Evolutionary conservation across 805 yeast genomes (phyloP).

Genomic region (Yamadazyma ubonensis): DNA sequence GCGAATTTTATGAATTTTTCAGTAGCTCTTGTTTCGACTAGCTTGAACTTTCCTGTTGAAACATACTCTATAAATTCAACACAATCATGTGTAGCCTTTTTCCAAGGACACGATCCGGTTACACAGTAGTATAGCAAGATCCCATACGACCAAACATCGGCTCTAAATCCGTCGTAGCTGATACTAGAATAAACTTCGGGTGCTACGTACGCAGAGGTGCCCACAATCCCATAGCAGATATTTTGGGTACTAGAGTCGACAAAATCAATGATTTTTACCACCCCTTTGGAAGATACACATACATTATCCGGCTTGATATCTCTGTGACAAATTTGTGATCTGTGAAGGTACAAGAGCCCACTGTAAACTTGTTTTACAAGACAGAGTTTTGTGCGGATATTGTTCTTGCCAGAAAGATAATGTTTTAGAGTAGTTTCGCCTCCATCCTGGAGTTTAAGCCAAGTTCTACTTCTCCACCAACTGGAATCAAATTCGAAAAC

Average conservation of each 20-base stretch:
- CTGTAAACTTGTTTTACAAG: slow-evolving; percentile 42
- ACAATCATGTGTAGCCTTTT: slow-evolving; percentile 27
- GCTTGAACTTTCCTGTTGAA: neutral
- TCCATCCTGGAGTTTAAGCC: slow-evolving; percentile 31
- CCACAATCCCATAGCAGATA: slow-evolving; percentile 44
- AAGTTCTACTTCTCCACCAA: slow-evolving; percentile 17
- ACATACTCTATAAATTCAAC: neutral
- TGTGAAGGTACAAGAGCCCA: slow-evolving; percentile 42
- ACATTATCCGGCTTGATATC: slow-evolving; percentile 52
- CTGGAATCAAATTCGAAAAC: slow-evolving; percentile 28
- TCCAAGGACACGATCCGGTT: slow-evolving; percentile 47
- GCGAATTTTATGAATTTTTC: neutral
- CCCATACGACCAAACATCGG: slow-evolving; percentile 54
- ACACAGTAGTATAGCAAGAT: slow-evolving; percentile 37
- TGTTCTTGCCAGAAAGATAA: slow-evolving; percentile 9
- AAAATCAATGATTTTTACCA: slow-evolving; percentile 47
- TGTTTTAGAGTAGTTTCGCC: slow-evolving; percentile 21
- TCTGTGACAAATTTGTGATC: slow-evolving; percentile 41
- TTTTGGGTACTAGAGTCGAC: slow-evolving; percentile 25
- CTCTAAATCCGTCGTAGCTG: slow-evolving; percentile 38
- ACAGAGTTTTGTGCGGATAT: slow-evolving; percentile 17
- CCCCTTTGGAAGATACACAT: slow-evolving; percentile 28
- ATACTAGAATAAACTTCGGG: slow-evolving; percentile 45
- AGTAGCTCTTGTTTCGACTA: neutral
- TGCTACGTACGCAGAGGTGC: slow-evolving; percentile 45